Percentiles rank a stretch among this genome's conserved stretches.
Conservation (phyloP, 371 early-diverging fungal species). For the Funneliformis caledonium region DNA sequence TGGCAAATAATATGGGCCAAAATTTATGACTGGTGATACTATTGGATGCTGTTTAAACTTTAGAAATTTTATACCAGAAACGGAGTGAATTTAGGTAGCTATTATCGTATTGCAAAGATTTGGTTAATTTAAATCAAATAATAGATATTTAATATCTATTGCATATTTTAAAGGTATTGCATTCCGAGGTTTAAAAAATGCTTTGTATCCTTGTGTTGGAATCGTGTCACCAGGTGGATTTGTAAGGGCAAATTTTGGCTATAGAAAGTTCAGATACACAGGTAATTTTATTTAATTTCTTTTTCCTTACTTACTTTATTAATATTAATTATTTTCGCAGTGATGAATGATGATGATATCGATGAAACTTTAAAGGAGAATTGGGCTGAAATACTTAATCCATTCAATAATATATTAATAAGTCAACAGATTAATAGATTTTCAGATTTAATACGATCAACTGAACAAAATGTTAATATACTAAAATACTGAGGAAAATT, state of each 20-base stretch:
- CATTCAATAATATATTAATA: too few species aligned
- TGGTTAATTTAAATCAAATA: background rate
- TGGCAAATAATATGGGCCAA: slow-evolving; percentile 86
- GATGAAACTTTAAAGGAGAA: background rate
- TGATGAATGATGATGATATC: background rate
- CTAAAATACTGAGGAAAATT: background rate
- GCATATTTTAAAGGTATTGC: background rate
- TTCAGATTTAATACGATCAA: too few species aligned
- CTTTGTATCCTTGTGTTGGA: slow-evolving; percentile 17
- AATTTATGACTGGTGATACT: slow-evolving; percentile 49
- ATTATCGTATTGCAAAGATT: background rate
- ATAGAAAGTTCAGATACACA: background rate
- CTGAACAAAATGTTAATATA: too few species aligned
- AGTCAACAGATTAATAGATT: too few species aligned
- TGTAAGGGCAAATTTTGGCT: background rate
- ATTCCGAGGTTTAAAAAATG: background rate
- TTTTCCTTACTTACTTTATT: too few species aligned
- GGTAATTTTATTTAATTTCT: background rate
- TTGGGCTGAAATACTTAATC: too few species aligned
- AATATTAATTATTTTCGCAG: background rate
- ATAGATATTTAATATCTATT: background rate
- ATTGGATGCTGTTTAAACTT: slow-evolving; percentile 93
- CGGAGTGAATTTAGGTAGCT: slow-evolving; percentile 74
- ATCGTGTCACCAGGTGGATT: background rate
- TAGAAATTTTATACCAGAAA: slow-evolving; percentile 87